Evolutionary conservation across 2,329 filamentous ascomycete species (phyloP), one percentile per base, ranked within the genome.

Genomic region (Fusarium odoratissimum): DNA sequence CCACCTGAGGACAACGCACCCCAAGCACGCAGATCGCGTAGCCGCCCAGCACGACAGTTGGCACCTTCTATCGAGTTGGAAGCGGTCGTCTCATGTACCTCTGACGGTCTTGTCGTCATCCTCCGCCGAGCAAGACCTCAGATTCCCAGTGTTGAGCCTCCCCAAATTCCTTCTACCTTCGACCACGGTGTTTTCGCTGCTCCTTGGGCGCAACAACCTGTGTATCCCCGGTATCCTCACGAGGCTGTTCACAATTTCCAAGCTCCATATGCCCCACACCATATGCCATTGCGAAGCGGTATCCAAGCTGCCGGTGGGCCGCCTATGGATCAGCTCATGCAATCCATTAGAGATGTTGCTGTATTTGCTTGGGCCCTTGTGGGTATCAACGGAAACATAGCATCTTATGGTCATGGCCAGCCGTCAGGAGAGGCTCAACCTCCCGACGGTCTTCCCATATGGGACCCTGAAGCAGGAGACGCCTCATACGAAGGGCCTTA

Each of bases 71-170:
- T 94, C 57, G 93, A 97, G 82, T 84, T 97, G 8, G 94, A 97
- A 82, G 94, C 94, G 5, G 93, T 97, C n/a, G 91, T 97, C 9
- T 97, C 94, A 1, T 97, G 94, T 82, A 94, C 94, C 5, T 97
- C 94, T 0, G 94, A 97, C 79, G 94, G 94, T 2, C 85, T 97
- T 1, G 93, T 97, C 5, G 93, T 97, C 12, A 91, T 95, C 55
- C 84, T 97, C 19, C 89, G 94, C 62, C 90, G 89, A 71, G 94
- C 94, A 30, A 89, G 92, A 31, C 91, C 93, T 8, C 86, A 90
- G 12, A 90, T 95, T 51, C 92, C 92, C 7, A 84, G 85, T 17
- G 81, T 87, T 8, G 85, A 90, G 60, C 85, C 86, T 13, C 85
- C 87, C 12, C 17, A 79, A 82, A 31, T 78, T 6, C 85, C 81